Evolutionary conservation across 495 filamentous ascomycete species (phyloP).

Genomic region (Trichoderma virens): DNA sequence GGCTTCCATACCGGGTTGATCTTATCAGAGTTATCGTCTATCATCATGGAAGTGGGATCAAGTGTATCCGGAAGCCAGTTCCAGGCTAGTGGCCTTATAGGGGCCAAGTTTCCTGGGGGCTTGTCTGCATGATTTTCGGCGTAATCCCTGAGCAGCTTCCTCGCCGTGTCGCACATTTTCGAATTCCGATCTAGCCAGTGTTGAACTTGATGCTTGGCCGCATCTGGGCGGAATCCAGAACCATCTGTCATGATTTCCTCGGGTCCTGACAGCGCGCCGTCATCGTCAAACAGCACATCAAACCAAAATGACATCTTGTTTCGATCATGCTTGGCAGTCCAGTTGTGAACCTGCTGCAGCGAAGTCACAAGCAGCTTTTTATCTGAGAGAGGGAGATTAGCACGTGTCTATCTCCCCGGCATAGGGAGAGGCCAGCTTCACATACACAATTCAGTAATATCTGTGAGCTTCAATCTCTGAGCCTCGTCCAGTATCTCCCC

Average conservation of each 20-base stretch:
- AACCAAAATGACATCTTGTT: constrained; percentile 89
- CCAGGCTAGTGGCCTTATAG: constrained; percentile 30
- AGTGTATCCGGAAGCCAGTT: constrained; percentile 33
- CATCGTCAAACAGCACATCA: constrained; percentile 66
- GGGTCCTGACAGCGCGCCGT: constrained; percentile 20
- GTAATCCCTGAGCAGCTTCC: constrained; percentile 31
- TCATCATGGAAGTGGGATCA: constrained; percentile 23
- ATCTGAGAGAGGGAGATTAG: constrained; percentile 41
- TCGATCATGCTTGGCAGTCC: constrained; percentile 83
- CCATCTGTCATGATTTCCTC: constrained; percentile 39
- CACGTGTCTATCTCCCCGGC: neutral
- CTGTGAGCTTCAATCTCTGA: constrained; percentile 38
- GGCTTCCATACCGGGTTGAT: constrained; percentile 34
- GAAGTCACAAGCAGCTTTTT: constrained; percentile 86
- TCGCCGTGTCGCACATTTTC: constrained; percentile 34
- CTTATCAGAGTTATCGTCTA: constrained; percentile 23
- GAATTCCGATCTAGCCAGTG: constrained; percentile 50
- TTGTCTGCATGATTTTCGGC: constrained; percentile 24
- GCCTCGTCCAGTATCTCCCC: constrained; percentile 70
- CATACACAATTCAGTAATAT: constrained; percentile 49
- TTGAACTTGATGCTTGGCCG: constrained; percentile 33
- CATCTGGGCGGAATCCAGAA: constrained; percentile 33
- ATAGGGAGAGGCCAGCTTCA: neutral
- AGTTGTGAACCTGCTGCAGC: constrained; percentile 86
- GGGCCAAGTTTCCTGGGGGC: constrained; percentile 27